These are phyloP conservation scores for Petunia axillaris DNA, from an alignment of 257 asterid species.

Conservation along the genomic window DNA sequence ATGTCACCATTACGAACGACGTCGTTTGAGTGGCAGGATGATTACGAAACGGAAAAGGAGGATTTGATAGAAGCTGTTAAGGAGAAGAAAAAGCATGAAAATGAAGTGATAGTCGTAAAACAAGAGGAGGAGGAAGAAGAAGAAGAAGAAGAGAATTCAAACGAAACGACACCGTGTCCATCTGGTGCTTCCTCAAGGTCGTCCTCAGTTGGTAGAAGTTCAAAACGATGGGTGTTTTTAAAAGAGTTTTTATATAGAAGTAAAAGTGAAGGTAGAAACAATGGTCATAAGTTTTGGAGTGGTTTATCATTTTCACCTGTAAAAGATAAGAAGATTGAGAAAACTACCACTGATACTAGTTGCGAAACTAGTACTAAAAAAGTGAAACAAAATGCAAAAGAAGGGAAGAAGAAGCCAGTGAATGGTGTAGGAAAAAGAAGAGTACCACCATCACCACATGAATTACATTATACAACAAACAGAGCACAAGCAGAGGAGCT, in stretches of 20 bases:
- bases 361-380: not conserved
- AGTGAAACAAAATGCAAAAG: conserved; percentile 25
- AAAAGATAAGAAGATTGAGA: conserved; percentile 60
- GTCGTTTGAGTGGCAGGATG: conserved; percentile 50
- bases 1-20: conserved; percentile 70
- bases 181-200: conserved; percentile 64
- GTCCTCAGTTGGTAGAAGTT: conserved; percentile 81
- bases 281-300: conserved; percentile 69
- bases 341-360: conserved; percentile 15
- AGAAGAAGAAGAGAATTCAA: not conserved
- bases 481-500: conserved; percentile 97
- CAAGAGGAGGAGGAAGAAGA: conserved; percentile 24
- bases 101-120: not conserved
- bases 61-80: conserved; percentile 5
- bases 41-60: conserved; percentile 29
- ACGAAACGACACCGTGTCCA: conserved; percentile 52
- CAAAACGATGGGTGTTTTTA: conserved; percentile 75
- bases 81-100: conserved; percentile 13
- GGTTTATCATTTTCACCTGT: conserved; percentile 64
- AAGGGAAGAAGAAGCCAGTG: conserved; percentile 45
- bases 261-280: conserved; percentile 84
- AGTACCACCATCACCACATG: conserved; percentile 76
- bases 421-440: conserved; percentile 49
- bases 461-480: conserved; percentile 79
- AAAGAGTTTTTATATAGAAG: conserved; percentile 85